These are phyloP conservation scores for Wallacemonas rigidus DNA, from an alignment of 208 protist species.

Conservation along the genomic window DNA sequence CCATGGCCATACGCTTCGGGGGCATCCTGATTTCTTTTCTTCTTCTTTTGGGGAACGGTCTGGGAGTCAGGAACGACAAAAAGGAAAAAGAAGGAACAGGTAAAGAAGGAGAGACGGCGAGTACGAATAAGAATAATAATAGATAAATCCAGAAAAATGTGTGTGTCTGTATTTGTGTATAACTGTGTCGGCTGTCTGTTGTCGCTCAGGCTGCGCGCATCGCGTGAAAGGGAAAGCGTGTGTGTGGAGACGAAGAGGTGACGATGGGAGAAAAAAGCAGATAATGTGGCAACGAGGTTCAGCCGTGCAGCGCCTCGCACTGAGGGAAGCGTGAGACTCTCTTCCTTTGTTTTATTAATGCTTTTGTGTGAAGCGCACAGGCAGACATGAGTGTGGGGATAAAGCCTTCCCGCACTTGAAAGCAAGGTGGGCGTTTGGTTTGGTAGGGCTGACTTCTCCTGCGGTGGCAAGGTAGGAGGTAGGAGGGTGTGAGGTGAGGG, in stretches of 20 bases:
- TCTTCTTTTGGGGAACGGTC: background rate
- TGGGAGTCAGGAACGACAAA: background rate
- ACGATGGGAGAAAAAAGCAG: background rate
- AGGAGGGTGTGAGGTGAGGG: too few relatives aligned
- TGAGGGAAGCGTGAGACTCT: too few relatives aligned
- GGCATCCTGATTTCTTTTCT: slow-evolving; percentile 26
- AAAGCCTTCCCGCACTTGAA: too few relatives aligned
- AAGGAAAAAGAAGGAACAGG: background rate
- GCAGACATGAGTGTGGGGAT: too few relatives aligned
- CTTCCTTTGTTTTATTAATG: too few relatives aligned
- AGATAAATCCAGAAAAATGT: background rate
- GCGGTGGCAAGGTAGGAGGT: too few relatives aligned
- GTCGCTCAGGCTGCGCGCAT: slow-evolving; percentile 5
- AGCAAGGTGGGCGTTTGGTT: too few relatives aligned
- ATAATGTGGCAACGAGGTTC: too few relatives aligned
- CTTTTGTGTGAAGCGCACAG: too few relatives aligned
- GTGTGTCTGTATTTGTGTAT: background rate
- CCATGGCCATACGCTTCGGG: slow-evolving; percentile 58
- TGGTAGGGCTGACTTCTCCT: too few relatives aligned
- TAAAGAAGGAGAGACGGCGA: background rate
- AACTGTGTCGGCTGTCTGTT: background rate
- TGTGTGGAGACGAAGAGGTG: background rate
- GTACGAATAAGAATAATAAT: background rate
- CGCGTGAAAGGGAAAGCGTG: background rate
- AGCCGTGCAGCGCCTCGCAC: too few relatives aligned